These are phyloP conservation scores for Bolboschoenoplectus hybrid DNA, from an alignment of 202 grass and related monocot species.

Conservation along the genomic window DNA sequence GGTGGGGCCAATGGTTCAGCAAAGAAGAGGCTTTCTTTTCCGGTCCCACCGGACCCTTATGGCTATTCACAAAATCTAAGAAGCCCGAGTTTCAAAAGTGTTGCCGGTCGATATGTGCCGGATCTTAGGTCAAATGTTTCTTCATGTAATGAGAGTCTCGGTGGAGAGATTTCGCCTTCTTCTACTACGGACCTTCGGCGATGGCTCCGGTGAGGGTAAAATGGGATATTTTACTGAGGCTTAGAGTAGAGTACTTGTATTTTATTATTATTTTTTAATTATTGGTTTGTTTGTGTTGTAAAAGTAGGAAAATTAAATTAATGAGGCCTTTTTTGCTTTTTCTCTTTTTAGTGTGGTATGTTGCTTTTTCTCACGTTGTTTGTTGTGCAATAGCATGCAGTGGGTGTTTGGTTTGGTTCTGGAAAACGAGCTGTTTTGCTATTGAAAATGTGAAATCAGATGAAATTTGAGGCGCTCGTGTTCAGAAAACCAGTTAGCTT, in stretches of 20 bases:
- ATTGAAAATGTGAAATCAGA: background rate
- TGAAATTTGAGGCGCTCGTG: background rate
- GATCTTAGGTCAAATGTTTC: slow-evolving; percentile 86
- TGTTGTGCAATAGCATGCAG: slow-evolving; percentile 11
- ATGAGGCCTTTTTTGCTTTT: slow-evolving; percentile 19
- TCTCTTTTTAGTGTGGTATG: slow-evolving; percentile 15
- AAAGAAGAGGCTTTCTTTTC: slow-evolving; percentile 94
- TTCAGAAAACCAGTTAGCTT: background rate
- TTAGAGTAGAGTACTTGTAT: slow-evolving; percentile 1
- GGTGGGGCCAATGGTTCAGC: slow-evolving; percentile 12
- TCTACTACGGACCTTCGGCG: slow-evolving; percentile 82
- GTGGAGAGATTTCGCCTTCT: slow-evolving; percentile 67
- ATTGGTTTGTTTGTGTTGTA: slow-evolving; percentile 27
- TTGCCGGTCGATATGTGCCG: slow-evolving; percentile 63
- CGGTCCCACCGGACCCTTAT: slow-evolving; percentile 52
- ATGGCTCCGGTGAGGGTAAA: slow-evolving; percentile 62
- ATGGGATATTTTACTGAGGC: background rate
- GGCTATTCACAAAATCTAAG: slow-evolving; percentile 57
- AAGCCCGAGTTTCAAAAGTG: slow-evolving; percentile 96
- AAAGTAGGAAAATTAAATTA: slow-evolving; percentile 38
- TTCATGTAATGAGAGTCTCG: slow-evolving; percentile 82
- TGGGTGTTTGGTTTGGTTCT: slow-evolving; percentile 7
- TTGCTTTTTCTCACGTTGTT: slow-evolving; percentile 27
- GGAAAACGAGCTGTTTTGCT: background rate
- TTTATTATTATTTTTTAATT: background rate